A percentile compares a stretch with the other conserved stretches of the same genome.
These are phyloP conservation scores for Euphrasia arctica DNA, from an alignment of 305 asterid genomes.

Conservation along the genomic window DNA sequence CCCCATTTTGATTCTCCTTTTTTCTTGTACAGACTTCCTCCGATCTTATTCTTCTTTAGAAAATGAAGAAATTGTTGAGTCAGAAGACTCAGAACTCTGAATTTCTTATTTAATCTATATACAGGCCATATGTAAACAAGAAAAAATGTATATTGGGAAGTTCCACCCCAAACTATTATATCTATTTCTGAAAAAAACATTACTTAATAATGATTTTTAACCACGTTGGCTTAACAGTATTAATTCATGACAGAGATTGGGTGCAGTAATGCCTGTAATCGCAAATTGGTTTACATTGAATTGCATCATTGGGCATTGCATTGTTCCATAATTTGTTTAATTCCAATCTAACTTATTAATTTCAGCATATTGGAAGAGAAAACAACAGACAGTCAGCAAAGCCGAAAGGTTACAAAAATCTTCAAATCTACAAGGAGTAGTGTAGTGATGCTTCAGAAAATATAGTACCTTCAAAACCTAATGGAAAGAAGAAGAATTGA, in stretches of 20 bases:
- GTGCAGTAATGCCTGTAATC: neutral
- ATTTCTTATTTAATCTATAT: neutral
- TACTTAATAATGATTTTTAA: too few species aligned
- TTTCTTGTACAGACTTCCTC: conserved; percentile 1
- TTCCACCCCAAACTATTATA: too few species aligned
- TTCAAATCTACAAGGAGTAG: too few species aligned
- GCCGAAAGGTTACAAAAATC: too few species aligned
- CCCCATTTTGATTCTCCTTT: conserved; percentile 49
- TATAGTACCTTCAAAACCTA: too few species aligned
- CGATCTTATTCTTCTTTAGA: conserved; percentile 1
- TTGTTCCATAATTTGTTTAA: neutral
- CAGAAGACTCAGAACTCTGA: neutral
- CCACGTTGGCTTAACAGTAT: neutral
- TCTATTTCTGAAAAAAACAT: too few species aligned
- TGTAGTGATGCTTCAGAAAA: too few species aligned
- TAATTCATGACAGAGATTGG: neutral
- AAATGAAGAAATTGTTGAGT: neutral
- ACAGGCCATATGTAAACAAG: neutral
- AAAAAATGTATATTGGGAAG: neutral
- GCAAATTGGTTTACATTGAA: too few species aligned
- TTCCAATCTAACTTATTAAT: neutral
- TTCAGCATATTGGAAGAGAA: neutral
- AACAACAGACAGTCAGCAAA: too few species aligned
- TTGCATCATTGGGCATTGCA: neutral
- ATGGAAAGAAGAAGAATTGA: too few species aligned